Base-by-base conservation (phyloP, 2,329 filamentous ascomycete species). In the Calonectria hongkongensis region DNA sequence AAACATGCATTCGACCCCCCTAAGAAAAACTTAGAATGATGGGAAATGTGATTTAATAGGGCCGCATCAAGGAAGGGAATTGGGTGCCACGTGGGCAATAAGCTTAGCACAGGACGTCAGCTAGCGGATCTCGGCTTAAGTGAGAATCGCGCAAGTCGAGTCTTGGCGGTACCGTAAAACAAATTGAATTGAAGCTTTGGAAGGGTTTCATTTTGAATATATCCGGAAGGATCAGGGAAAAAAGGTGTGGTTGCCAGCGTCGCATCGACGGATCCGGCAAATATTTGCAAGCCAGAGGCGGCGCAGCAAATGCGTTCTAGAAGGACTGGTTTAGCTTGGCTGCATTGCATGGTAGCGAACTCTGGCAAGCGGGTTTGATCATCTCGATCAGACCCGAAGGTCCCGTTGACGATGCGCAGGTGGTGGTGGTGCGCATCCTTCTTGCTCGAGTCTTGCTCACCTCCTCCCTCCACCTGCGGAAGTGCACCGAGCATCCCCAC, bases 31-130 rank as follows among this genome's bases (percentile, higher is more conserved):
- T 41, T 41, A 21, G 63, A 10, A 48, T 41, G 15, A 36, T 12
- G 15, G 9, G n/a, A n/a, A 47, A 30, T 15, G 28, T 4, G 47
- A 18, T 66, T 25, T 71, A 56, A 71, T 71, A 71, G 69, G 69
- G 25, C 41, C 69, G 69, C 69, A 56, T 71, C 65, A 25, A 66
- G 45, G 6, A n/a, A 54, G 43, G 41, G 28, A 33, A 63, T 39
- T 33, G 25, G 39, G 15, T 27, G 25, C 39, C 58, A 63, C 39
- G 54, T 41, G 54, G 33, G 21, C 18, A 60, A 21, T 60, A 41
- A 41, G 54, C 54, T 41, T 60, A 60, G 45, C 13, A 27, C 21
- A 36, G 54, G 54, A 36, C 7, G 2, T 12, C 36, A 41, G 27
- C 33, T 60, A 27, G 54, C 33, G 54, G 33, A 60, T 60, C 54